Evolutionary conservation across 352 stramenopile genomes (phyloP).

Genomic region (Globisporangium rhizosaccharum): DNA sequence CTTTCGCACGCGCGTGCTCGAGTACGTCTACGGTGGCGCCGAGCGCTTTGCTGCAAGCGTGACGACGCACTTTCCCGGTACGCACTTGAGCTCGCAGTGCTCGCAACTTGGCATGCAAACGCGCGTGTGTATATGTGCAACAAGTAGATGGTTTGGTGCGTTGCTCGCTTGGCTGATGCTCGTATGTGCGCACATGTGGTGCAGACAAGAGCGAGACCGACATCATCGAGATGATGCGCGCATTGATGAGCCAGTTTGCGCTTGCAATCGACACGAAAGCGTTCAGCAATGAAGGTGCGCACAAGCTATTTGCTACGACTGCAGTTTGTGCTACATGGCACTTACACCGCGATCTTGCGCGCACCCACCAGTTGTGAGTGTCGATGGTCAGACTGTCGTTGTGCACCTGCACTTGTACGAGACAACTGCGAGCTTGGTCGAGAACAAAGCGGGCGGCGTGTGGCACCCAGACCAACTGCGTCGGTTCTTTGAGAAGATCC

Average conservation of each 20-base stretch:
- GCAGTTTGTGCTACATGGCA: too few relatives aligned
- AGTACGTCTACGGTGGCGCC: constrained; percentile 59
- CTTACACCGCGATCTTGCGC: too few relatives aligned
- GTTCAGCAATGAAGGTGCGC: constrained; percentile 56
- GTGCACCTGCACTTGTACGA: constrained; percentile 72
- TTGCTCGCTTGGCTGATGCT: background rate
- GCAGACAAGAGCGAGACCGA: constrained; percentile 31
- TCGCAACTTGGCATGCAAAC: background rate
- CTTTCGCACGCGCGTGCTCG: constrained; percentile 42
- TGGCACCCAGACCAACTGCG: constrained; percentile 69
- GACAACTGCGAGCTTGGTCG: constrained; percentile 43
- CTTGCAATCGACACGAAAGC: constrained; percentile 60
- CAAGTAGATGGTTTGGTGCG: background rate
- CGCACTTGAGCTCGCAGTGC: background rate
- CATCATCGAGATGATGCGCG: constrained; percentile 39
- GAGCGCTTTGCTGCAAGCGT: constrained; percentile 37
- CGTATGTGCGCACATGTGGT: background rate
- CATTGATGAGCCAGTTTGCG: constrained; percentile 54
- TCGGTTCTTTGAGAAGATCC: constrained; percentile 53
- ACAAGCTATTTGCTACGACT: too few relatives aligned
- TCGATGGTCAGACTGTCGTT: constrained; percentile 31
- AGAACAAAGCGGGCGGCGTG: constrained; percentile 53
- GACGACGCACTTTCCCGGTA: constrained; percentile 34
- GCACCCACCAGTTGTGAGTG: constrained; percentile 17
- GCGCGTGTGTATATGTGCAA: background rate